Conservation (phyloP, 140 eudicot genomes). For the Bidens hawaiensis region DNA sequence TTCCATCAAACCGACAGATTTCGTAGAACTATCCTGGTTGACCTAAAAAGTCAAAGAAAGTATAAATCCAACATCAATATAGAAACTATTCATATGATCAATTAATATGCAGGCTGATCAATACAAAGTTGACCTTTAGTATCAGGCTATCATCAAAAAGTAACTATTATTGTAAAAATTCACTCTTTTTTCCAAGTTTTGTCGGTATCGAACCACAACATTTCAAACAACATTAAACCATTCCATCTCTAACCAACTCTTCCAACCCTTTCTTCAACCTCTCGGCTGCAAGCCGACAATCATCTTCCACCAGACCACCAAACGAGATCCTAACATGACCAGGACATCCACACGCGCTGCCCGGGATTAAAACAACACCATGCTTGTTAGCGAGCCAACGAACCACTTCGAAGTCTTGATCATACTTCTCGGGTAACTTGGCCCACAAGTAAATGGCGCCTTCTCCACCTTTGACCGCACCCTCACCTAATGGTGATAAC, state of each 20-base stretch:
- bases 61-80: background rate
- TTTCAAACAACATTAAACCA: constrained; percentile 40
- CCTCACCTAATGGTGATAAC: constrained; percentile 69
- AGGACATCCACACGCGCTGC: constrained; percentile 70
- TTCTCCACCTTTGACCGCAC: constrained; percentile 91
- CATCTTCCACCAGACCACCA: constrained; percentile 77
- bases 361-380: constrained; percentile 65
- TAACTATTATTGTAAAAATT: constrained; percentile 20
- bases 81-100: constrained; percentile 18
- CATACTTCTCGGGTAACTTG: constrained; percentile 60
- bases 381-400: constrained; percentile 87
- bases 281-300: constrained; percentile 60
- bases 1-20: background rate
- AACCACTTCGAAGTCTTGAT: constrained; percentile 70
- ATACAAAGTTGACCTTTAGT: constrained; percentile 6
- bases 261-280: constrained; percentile 82
- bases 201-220: constrained; percentile 7
- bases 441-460: constrained; percentile 99
- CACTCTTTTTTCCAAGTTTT: constrained; percentile 14
- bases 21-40: background rate
- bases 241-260: constrained; percentile 73
- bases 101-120: constrained; percentile 14
- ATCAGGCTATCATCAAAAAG: constrained; percentile 14
- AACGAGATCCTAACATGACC: constrained; percentile 85
- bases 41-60: constrained; percentile 15